A percentile compares a stretch with the other conserved stretches of the same genome.
Evolutionary conservation across 176 grass and related monocot genomes (phyloP).

Genomic region (Eleusine coracana): DNA sequence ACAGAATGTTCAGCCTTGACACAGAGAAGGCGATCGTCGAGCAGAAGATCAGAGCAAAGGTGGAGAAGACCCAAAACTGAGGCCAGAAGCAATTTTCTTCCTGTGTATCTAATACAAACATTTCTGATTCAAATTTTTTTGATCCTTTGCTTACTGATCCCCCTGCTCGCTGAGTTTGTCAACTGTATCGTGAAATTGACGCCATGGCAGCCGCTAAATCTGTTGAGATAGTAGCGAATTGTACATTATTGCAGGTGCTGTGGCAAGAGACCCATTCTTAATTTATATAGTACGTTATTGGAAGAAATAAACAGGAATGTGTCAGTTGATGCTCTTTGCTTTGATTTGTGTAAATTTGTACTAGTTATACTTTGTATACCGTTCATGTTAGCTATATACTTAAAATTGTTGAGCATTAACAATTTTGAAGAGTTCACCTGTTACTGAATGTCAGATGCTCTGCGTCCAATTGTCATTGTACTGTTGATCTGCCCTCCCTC

Average conservation of each 20-base stretch:
- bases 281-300: slow-evolving; percentile 22
- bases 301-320: slow-evolving; percentile 43
- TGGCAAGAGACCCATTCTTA: slow-evolving; percentile 44
- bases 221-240: slow-evolving; percentile 31
- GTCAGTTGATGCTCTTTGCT: neutral
- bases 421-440: neutral
- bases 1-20: slow-evolving; percentile 85
- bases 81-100: slow-evolving; percentile 18
- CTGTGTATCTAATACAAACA: slow-evolving; percentile 50
- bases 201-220: slow-evolving; percentile 37
- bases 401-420: neutral
- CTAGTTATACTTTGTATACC: neutral
- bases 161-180: slow-evolving; percentile 32
- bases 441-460: neutral
- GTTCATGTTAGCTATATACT: neutral
- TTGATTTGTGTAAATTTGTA: neutral
- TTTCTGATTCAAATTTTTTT: slow-evolving; percentile 48
- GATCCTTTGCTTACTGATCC: slow-evolving; percentile 34
- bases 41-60: slow-evolving; percentile 93
- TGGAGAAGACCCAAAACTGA: slow-evolving; percentile 84
- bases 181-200: slow-evolving; percentile 39
- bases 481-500: too few species aligned
- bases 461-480: neutral
- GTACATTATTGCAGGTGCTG: slow-evolving; percentile 44
- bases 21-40: slow-evolving; percentile 76